phyloP scores from a whole-genome alignment of 345 rosid species.

The Gossypium rotundifolium region DNA sequence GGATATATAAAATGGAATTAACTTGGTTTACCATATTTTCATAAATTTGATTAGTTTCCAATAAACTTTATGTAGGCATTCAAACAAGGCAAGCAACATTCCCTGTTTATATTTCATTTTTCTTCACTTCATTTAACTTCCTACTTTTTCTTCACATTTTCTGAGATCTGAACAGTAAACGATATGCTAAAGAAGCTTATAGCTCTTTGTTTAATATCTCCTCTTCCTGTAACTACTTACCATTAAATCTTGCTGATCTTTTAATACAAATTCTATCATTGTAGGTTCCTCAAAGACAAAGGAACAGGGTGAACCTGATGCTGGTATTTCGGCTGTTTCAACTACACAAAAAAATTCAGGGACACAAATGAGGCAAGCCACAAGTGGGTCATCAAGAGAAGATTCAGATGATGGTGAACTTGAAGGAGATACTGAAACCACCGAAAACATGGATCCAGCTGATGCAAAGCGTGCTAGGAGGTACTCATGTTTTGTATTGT shows the following conservation, averaged over 20 bases:
- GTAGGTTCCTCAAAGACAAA: conserved; percentile 39
- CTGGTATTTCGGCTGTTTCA: conserved; percentile 27
- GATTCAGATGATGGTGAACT: conserved; percentile 87
- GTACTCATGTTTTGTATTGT: conserved; percentile 21
- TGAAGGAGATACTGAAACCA: conserved; percentile 79
- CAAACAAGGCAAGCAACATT: neutral
- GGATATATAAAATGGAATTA: neutral
- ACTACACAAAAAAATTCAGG: conserved; percentile 32
- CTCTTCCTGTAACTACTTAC: neutral
- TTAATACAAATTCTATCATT: conserved; percentile 14
- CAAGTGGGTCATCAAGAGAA: conserved; percentile 86
- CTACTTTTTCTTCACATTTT: neutral
- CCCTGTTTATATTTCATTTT: neutral
- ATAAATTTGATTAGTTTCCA: neutral
- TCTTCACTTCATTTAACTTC: neutral
- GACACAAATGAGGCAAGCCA: conserved; percentile 52
- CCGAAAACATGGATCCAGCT: conserved; percentile 49
- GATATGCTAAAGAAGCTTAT: neutral
- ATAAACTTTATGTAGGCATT: neutral
- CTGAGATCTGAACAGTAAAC: neutral
- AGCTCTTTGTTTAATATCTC: neutral
- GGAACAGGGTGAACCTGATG: conserved; percentile 35
- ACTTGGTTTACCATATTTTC: neutral
- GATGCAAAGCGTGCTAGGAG: conserved; percentile 69
- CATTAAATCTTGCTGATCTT: neutral